Evolutionary conservation across 2,329 filamentous ascomycete genomes (phyloP).

Genomic region (Gnomoniopsis smithogilvyi): DNA sequence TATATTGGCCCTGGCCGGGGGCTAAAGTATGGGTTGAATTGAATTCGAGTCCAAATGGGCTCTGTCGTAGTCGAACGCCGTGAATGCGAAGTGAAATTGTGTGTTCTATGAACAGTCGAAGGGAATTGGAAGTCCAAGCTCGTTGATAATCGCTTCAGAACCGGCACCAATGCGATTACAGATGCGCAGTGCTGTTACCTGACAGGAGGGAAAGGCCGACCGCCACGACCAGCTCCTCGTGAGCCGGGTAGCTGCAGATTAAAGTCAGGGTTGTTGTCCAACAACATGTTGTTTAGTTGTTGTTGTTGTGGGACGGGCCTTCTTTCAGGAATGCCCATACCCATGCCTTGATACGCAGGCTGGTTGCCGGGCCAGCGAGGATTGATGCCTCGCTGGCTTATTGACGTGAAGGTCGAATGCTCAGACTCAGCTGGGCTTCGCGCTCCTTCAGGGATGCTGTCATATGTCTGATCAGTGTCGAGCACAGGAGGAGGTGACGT

Average conservation of each 20-base stretch:
- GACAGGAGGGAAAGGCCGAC: slow-evolving; percentile 4
- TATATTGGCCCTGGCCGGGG: slow-evolving; percentile 15
- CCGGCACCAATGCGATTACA: not conserved
- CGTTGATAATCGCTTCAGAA: not conserved
- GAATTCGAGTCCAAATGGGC: not conserved
- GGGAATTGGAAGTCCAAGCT: not conserved
- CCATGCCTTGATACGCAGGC: slow-evolving; percentile 30
- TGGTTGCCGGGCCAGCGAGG: slow-evolving; percentile 69
- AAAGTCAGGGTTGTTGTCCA: slow-evolving; percentile 85
- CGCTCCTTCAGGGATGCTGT: slow-evolving; percentile 40
- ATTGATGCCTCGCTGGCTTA: slow-evolving; percentile 85
- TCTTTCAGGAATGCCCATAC: slow-evolving; percentile 38
- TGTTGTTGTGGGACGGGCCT: slow-evolving; percentile 41
- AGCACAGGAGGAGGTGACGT: slow-evolving; percentile 27
- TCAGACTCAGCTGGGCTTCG: slow-evolving; percentile 77
- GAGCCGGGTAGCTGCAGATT: slow-evolving; percentile 51
- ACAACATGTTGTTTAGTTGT: slow-evolving; percentile 64
- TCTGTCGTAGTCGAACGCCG: slow-evolving; percentile 4
- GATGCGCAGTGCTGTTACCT: not conserved
- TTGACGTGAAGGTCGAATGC: slow-evolving; percentile 81
- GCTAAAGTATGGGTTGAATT: slow-evolving; percentile 7
- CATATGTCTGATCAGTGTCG: slow-evolving; percentile 27
- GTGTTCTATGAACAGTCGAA: slow-evolving; percentile 10
- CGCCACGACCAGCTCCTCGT: slow-evolving; percentile 16
- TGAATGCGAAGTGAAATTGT: slow-evolving; percentile 7